Conservation (phyloP, 2,329 filamentous ascomycete species). For the Chlorencoelia australis region DNA sequence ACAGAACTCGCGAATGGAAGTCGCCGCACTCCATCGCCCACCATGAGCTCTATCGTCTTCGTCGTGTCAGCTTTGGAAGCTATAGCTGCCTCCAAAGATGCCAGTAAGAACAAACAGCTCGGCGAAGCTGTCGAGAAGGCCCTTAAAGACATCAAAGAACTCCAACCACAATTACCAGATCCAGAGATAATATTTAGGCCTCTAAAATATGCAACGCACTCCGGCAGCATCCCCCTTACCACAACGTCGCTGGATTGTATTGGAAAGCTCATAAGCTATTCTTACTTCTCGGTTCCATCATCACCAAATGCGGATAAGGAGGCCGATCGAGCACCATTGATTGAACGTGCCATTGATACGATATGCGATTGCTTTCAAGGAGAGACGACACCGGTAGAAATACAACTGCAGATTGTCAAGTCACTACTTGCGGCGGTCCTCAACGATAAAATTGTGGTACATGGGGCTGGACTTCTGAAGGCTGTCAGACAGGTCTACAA, state of each 20-base stretch:
- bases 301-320: conserved; percentile 31
- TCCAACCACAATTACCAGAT: conserved; percentile 70
- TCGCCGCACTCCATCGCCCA: conserved; percentile 31
- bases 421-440: conserved; percentile 89
- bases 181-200: conserved; percentile 89
- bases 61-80: conserved; percentile 87
- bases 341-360: conserved; percentile 95
- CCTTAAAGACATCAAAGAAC: conserved; percentile 75
- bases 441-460: conserved; percentile 98
- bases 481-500: conserved; percentile 98
- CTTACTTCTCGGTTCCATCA: conserved; percentile 78
- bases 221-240: conserved; percentile 73
- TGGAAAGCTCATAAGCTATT: conserved; percentile 97
- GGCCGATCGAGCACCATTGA: conserved; percentile 56
- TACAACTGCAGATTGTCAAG: conserved; percentile 97
- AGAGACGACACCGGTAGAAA: conserved; percentile 81
- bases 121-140: conserved; percentile 74
- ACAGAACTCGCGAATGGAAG: conserved; percentile 25
- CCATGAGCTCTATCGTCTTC: conserved; percentile 90
- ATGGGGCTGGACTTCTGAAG: conserved; percentile 90
- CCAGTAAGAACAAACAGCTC: conserved; percentile 74
- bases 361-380: conserved; percentile 99
- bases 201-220: conserved; percentile 79
- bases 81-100: conserved; percentile 86
- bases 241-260: conserved; percentile 94